Conservation (phyloP, 129 eudicot species). For the Arctium minus region DNA sequence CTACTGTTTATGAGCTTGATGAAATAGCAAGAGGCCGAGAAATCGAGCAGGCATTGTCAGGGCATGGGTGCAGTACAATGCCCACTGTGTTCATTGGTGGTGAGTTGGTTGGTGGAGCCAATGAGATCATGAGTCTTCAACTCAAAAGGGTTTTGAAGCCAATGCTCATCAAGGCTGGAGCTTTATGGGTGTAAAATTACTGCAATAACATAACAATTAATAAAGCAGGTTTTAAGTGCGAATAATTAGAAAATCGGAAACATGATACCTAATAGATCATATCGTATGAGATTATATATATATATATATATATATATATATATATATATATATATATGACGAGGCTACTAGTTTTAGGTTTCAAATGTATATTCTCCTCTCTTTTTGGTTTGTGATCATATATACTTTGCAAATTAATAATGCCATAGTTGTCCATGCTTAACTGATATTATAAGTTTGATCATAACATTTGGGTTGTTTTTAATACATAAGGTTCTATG, state of each 20-base stretch:
- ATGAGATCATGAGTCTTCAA: constrained; percentile 74
- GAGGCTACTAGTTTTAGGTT: background rate
- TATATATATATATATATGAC: background rate
- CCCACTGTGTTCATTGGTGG: constrained; percentile 78
- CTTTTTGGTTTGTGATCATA: background rate
- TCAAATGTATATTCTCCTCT: background rate
- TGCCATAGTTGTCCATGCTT: background rate
- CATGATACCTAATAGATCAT: background rate
- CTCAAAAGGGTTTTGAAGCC: constrained; percentile 47
- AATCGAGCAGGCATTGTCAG: constrained; percentile 52
- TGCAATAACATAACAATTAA: background rate
- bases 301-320: background rate
- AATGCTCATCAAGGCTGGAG: constrained; percentile 63
- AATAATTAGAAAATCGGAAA: background rate
- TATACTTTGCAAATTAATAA: background rate
- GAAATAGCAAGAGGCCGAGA: constrained; percentile 51
- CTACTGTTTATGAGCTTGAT: constrained; percentile 69
- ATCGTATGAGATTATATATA: background rate
- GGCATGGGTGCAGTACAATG: constrained; percentile 44
- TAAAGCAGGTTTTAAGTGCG: background rate
- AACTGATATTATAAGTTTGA: background rate
- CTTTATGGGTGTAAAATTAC: constrained; percentile 49
- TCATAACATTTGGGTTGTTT: background rate
- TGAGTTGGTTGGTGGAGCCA: constrained; percentile 63
- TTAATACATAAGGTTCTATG: background rate